Base-by-base conservation (phyloP, 331 rosid species). In the Stylosanthes scabra region DNA sequence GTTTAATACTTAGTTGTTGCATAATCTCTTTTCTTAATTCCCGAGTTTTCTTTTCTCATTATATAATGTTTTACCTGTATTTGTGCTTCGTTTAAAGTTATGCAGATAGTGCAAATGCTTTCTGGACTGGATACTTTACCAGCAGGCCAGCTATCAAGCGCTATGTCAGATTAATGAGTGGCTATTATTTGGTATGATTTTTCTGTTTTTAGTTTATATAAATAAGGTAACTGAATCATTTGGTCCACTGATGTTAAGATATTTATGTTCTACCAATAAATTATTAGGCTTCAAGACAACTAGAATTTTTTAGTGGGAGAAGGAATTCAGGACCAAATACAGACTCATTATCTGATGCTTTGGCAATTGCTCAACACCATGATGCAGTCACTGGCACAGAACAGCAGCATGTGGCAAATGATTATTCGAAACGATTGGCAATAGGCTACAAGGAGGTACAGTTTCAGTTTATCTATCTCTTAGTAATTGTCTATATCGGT, bases 121-220 rank as follows among this genome's bases (percentile, higher is more conserved):
- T 81, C 88, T 95, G 99, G 97, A 92, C 99, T 27, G 99, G 99
- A 70, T 95, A 95, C 85, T 92, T 95, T 74, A 86, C 92, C 74
- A 95, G 99, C 76, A 95, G 99, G 72, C 97, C 99, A 54, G 85
- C 97, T 70, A 3, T 95, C 80, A 95, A 95, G 78, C 84, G 85
- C 78, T 95, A 85, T 63, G 96, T 92, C 86, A 83, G 99, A 87
- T 46, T 80, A 57, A 72, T 87, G 93, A 95, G 99, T 76, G 98
- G 97, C 76, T 95, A 92, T 75, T 95, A 90, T 83, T 80, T 95
- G 97, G 99, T 95, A 95, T 67, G 74, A 27, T 50, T 31, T 63
- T n/a, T 58, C 57, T 71, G 55, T 80, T 78, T 76, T 9, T 68
- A 55, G 60, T 72, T 72, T 66, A 70, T 66, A 60, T 67, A 44